phyloP scores from a whole-genome alignment of 345 rosid species.

The Syzygium jambos region DNA sequence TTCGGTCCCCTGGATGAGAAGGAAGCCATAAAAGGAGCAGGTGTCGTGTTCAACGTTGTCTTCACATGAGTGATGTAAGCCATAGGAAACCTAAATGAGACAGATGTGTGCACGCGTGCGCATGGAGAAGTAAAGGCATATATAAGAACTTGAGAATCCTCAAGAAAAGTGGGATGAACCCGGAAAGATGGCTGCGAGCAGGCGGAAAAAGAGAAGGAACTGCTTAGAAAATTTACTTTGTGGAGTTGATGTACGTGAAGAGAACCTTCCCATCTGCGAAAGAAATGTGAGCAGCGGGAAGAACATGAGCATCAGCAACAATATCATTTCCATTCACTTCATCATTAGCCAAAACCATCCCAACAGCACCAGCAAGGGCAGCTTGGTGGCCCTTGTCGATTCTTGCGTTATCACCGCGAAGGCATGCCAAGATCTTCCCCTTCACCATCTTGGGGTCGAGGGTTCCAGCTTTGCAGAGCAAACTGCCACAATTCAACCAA shows the following conservation, averaged over 20 bases:
- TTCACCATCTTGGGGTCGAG: constrained; percentile 46
- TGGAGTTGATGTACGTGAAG: constrained; percentile 27
- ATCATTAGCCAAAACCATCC: constrained; percentile 43
- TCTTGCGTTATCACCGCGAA: constrained; percentile 16
- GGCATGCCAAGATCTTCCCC: constrained; percentile 57
- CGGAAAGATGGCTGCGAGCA: background rate
- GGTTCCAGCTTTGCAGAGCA: constrained; percentile 23
- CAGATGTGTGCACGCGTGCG: background rate
- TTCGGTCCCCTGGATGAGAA: constrained; percentile 47
- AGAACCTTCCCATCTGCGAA: constrained; percentile 24
- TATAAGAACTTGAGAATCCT: background rate
- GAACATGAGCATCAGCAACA: constrained; percentile 24
- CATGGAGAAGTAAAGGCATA: background rate
- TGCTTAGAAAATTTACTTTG: constrained; percentile 17
- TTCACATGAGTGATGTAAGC: constrained; percentile 12
- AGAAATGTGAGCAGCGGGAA: constrained; percentile 36
- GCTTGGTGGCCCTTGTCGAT: constrained; percentile 24
- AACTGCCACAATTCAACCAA: constrained; percentile 8
- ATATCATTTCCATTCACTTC: constrained; percentile 10
- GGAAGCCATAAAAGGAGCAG: constrained; percentile 31
- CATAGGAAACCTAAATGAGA: constrained; percentile 15
- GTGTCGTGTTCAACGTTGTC: constrained; percentile 2
- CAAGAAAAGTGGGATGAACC: background rate
- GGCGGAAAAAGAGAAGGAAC: background rate
- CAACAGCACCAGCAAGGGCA: constrained; percentile 34